Conservation (phyloP, 2,329 filamentous ascomycete genomes). For the Alternaria arbusti region DNA sequence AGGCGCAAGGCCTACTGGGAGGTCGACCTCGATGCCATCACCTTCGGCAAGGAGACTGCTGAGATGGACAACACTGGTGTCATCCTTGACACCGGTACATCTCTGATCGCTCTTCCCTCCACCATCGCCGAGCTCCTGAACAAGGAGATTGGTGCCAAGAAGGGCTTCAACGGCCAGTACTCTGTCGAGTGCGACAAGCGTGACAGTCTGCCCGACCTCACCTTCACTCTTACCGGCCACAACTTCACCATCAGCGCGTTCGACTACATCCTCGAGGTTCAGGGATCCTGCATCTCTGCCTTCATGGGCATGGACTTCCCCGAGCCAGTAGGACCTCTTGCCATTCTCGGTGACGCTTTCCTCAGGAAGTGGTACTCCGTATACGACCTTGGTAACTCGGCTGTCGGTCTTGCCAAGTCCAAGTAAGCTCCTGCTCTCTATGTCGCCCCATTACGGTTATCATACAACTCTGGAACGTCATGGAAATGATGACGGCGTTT, state of each 20-base stretch:
- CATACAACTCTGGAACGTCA: slow-evolving; percentile 6
- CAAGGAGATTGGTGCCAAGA: slow-evolving; percentile 97
- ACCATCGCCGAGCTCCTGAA: slow-evolving; percentile 95
- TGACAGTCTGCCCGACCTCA: slow-evolving; percentile 83
- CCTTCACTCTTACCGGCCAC: slow-evolving; percentile 87
- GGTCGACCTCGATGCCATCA: slow-evolving; percentile 92
- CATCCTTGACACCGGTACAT: slow-evolving; percentile 98
- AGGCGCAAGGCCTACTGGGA: slow-evolving; percentile 99
- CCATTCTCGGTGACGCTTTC: slow-evolving; percentile 89
- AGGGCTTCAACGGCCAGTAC: slow-evolving; percentile 97
- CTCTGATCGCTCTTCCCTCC: slow-evolving; percentile 91
- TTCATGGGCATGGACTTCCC: slow-evolving; percentile 94
- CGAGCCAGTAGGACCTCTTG: slow-evolving; percentile 85
- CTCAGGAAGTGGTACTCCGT: slow-evolving; percentile 90
- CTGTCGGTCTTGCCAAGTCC: slow-evolving; percentile 86
- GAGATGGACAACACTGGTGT: slow-evolving; percentile 94
- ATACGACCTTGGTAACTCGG: slow-evolving; percentile 89
- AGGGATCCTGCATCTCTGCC: slow-evolving; percentile 93
- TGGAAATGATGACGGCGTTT: slow-evolving; percentile 11
- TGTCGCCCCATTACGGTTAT: background rate
- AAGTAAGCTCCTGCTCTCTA: slow-evolving; percentile 58
- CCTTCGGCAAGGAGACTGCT: slow-evolving; percentile 82
- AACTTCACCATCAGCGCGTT: slow-evolving; percentile 89
- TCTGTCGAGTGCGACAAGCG: slow-evolving; percentile 87
- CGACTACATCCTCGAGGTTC: slow-evolving; percentile 96